A percentile compares a stretch with the other conserved stretches of the same genome.
Conservation (phyloP, 164 flowering plant genomes). For the Kalanchoe fedtschenkoi region DNA sequence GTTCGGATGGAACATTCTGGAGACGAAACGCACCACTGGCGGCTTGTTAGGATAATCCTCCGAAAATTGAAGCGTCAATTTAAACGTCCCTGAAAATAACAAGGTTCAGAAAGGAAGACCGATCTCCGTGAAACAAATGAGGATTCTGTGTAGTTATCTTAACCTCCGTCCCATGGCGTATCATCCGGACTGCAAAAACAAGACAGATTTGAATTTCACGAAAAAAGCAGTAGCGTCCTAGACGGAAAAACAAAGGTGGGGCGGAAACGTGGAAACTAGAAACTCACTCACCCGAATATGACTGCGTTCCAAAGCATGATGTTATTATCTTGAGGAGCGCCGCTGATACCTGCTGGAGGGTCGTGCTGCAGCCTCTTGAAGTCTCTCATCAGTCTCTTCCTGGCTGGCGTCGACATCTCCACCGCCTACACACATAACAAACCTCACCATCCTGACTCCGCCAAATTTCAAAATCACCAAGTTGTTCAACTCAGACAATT, state of each 20-base stretch:
- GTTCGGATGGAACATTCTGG: constrained; percentile 47
- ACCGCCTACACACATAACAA: not conserved
- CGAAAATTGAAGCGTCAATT: constrained; percentile 36
- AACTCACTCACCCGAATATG: constrained; percentile 61
- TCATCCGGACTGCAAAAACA: constrained; percentile 81
- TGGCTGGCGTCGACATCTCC: constrained; percentile 70
- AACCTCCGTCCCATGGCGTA: constrained; percentile 99
- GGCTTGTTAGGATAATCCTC: constrained; percentile 51
- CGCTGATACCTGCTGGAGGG: constrained; percentile 88
- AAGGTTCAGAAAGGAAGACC: not conserved
- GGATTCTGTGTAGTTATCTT: constrained; percentile 12
- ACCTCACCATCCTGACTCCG: no score
- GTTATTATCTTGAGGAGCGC: constrained; percentile 84
- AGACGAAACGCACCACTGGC: constrained; percentile 43
- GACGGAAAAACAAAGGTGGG: no score
- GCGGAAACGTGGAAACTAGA: not conserved
- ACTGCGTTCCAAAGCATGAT: constrained; percentile 93
- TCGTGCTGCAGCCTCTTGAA: constrained; percentile 85
- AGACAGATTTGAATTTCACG: not conserved
- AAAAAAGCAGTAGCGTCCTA: not conserved
- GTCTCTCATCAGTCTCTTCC: constrained; percentile 85
- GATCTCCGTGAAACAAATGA: not conserved
- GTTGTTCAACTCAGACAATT: no score
- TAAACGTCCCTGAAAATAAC: constrained; percentile 34
- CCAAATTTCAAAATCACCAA: no score